These are phyloP conservation scores for Arabidopsis hybrid DNA, from an alignment of 441 rosid species.

Conservation along the genomic window DNA sequence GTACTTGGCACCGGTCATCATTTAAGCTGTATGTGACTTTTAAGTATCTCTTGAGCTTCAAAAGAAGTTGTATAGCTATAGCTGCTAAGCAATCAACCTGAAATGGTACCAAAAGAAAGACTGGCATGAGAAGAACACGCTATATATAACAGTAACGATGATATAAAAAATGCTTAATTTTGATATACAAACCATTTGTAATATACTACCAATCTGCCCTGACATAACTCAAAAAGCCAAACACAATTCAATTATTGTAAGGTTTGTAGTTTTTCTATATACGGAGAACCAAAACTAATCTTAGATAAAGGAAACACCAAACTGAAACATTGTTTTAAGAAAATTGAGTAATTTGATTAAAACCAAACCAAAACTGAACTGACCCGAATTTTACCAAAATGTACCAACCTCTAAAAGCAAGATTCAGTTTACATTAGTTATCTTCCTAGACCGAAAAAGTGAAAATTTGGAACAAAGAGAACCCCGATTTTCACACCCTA, in stretches of 20 bases:
- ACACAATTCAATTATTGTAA: background rate
- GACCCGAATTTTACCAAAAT: background rate
- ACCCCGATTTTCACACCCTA: constrained; percentile 7
- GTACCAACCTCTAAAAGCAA: constrained; percentile 23
- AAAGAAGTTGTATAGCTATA: constrained; percentile 87
- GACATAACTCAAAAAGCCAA: background rate
- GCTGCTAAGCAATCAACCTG: constrained; percentile 87
- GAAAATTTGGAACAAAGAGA: background rate
- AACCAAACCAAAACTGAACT: background rate
- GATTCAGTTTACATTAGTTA: constrained; percentile 7
- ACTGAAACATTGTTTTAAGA: background rate
- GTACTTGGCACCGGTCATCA: constrained; percentile 98
- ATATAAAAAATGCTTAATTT: constrained; percentile 14
- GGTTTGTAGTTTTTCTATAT: background rate
- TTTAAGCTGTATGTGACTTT: constrained; percentile 85
- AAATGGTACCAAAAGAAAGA: constrained; percentile 31
- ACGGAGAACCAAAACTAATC: background rate
- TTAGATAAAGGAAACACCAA: background rate
- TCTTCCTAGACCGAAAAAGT: constrained; percentile 11
- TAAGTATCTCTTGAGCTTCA: constrained; percentile 91
- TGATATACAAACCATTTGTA: constrained; percentile 13
- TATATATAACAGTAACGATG: constrained; percentile 8
- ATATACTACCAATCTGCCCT: background rate
- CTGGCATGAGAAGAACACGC: constrained; percentile 9
- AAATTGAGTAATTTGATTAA: background rate